Evolutionary conservation across 2,329 filamentous ascomycete species (phyloP), one percentile per base, ranked within the genome.

Genomic region (Sordariomycetes sp.): DNA sequence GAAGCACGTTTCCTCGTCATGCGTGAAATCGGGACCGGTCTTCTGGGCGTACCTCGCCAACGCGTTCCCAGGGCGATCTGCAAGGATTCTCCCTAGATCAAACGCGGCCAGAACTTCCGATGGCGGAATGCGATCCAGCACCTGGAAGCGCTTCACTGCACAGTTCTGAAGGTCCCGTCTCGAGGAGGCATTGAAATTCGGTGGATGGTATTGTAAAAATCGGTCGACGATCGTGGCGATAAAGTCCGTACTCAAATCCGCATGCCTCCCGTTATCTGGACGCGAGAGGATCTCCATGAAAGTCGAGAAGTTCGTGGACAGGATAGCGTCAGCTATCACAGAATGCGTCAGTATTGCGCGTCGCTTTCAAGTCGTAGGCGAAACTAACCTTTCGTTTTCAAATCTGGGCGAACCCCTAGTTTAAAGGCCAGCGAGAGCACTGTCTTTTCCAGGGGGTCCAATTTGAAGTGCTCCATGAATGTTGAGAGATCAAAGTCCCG

Each of bases 401-500:
- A 63, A 54, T 95, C 88, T 38, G 78, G 63, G 47, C 85, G 86
- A 26, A 75, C 75, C n/a, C 80, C 79, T 41, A 79, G 74, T 58
- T 90, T 93, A 59, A 94, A 94, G 5, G 90, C 86, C 37, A 95
- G 68, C 32, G 86, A 86, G 42, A 98, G 70, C 41, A 93, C 75
- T 26, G 86, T 85, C 67, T 94, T 94, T 50, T 87, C 79, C 30
- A 95, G 59, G 8, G 86, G 79, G 61, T 95, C 88, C 35, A 95
- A 71, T 54, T 88, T 87, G 67, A 98, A 98, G 57, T 96, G 88
- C 43, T 94, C 84, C 70, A 96, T 80, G 54, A 98, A 96, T 3
- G 83, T 85, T 3, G 85, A 83, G n/a, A 98, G 72, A 54, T 98
- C 90, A 49, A 98, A 95, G 54, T 96, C 90, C 38, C 87, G 82